Conservation (phyloP, 2,329 filamentous ascomycete species). For the Penicillium vulpinum region DNA sequence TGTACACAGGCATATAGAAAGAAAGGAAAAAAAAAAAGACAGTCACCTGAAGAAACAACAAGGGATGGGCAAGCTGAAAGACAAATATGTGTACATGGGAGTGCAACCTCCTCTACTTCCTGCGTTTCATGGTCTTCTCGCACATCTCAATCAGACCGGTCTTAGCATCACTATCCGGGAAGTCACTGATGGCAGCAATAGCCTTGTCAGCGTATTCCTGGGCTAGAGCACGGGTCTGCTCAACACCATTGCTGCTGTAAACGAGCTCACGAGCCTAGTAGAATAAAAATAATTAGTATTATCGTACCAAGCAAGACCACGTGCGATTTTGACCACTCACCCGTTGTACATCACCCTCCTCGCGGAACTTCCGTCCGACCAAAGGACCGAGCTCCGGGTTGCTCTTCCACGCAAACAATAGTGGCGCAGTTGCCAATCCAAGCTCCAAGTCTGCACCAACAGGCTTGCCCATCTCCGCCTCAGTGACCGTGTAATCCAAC, state of each 20-base stretch:
- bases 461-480: slow-evolving; percentile 85
- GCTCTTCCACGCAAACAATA: slow-evolving; percentile 94
- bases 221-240: slow-evolving; percentile 86
- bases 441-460: slow-evolving; percentile 91
- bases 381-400: slow-evolving; percentile 80
- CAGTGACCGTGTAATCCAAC: slow-evolving; percentile 90
- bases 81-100: slow-evolving; percentile 23
- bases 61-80: slow-evolving; percentile 11
- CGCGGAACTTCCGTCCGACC: slow-evolving; percentile 85
- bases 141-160: slow-evolving; percentile 91
- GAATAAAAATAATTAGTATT: slow-evolving; percentile 13
- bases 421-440: slow-evolving; percentile 86
- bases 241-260: slow-evolving; percentile 77
- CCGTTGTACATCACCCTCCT: slow-evolving; percentile 78
- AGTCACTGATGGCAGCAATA: slow-evolving; percentile 75
- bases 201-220: slow-evolving; percentile 89
- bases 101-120: slow-evolving; percentile 60
- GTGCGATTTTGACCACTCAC: slow-evolving; percentile 53
- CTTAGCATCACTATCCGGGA: slow-evolving; percentile 95
- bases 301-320: background rate
- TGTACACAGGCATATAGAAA: slow-evolving; percentile 21
- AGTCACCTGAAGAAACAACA: slow-evolving; percentile 10
- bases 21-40: slow-evolving; percentile 7
- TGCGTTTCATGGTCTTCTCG: slow-evolving; percentile 81
- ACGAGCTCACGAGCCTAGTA: slow-evolving; percentile 82